Base-by-base conservation (phyloP, 176 grass and related monocot genomes). In the Alopecurus myosuroides region DNA sequence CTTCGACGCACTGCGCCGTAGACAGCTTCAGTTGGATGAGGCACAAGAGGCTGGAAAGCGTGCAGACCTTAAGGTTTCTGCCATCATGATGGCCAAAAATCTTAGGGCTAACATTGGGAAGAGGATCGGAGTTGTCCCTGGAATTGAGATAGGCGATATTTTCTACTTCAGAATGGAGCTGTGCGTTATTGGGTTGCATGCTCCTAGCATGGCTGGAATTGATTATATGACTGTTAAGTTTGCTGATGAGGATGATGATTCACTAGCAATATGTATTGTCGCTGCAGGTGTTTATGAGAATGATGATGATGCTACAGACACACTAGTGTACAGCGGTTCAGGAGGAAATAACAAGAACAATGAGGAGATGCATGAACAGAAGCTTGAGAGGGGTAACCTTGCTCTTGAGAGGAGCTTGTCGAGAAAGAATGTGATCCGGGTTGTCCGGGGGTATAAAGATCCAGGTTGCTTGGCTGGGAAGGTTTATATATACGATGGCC, bases 101-200 rank as follows among this genome's bases (percentile, higher is more conserved):
- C 52, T 98, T 41, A 95, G 80, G 84, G 91, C 93, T 56, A 98
- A 98, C 20, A 19, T 69, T 8, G 85, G 87, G 58, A 98, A 85
- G 85, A 87, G 87, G 76, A 74, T 95, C 29, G 96, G 96, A 13
- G 17, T 40, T 40, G 68, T 95, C 75, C 91, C 96, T 85, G 96
- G 96, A 42, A 83, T 98, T 39, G 84, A 92, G 70, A 63, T 98
- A 77, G 96, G 96, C 18, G 96, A 95, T 84, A 95, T 98, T 89
- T 98, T 98, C 83, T 98, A 93, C 77, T 95, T 95, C 69, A 89
- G 96, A 72, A 95, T 98, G 89, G 96, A 98, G 56, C 70, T 98
- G 66, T 92, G 91, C 77, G 17, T 98, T 80, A 80, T 95, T 25
- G 96, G 96, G 4, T 78, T 98, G 86, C 96, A 98, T 83, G 69